Evolutionary conservation across 176 grass and related monocot species (phyloP).

Genomic region (Phragmites australis): DNA sequence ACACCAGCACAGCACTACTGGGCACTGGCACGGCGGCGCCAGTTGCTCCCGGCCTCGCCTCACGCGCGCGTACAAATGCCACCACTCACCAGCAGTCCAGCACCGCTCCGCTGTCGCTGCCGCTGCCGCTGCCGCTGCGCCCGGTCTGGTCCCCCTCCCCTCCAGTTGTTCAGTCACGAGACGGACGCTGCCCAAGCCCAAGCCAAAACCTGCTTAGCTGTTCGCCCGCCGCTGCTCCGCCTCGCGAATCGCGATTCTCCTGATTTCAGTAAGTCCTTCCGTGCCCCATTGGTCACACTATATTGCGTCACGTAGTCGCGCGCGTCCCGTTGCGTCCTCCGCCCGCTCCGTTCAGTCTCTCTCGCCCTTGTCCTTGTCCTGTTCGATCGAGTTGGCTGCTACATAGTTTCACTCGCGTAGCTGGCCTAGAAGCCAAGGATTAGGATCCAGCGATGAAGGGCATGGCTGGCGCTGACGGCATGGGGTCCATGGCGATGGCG

Average conservation of each 20-base stretch:
- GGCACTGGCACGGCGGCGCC: too few relatives aligned
- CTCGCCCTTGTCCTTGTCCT: background rate
- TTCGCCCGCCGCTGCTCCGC: slow-evolving; percentile 22
- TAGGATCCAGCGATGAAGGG: slow-evolving; percentile 9
- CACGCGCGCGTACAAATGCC: background rate
- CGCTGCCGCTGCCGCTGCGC: too few relatives aligned
- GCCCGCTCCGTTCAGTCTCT: background rate
- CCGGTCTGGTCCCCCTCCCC: background rate
- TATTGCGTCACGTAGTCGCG: background rate
- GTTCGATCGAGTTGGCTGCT: background rate
- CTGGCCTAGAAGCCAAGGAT: background rate
- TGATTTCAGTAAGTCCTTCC: slow-evolving; percentile 14
- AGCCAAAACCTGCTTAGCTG: slow-evolving; percentile 1
- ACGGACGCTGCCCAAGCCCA: background rate
- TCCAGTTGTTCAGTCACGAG: slow-evolving; percentile 43
- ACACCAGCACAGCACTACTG: too few relatives aligned
- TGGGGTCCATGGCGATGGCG: slow-evolving; percentile 44
- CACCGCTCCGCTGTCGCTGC: too few relatives aligned
- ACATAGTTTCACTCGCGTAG: background rate
- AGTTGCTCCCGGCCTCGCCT: background rate
- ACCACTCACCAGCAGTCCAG: background rate
- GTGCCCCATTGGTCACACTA: background rate
- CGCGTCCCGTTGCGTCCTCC: background rate
- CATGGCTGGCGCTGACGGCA: slow-evolving; percentile 35
- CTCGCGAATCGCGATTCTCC: slow-evolving; percentile 25